These are phyloP conservation scores for Aquilaria sinensis DNA, from an alignment of 345 rosid genomes.

Conservation along the genomic window DNA sequence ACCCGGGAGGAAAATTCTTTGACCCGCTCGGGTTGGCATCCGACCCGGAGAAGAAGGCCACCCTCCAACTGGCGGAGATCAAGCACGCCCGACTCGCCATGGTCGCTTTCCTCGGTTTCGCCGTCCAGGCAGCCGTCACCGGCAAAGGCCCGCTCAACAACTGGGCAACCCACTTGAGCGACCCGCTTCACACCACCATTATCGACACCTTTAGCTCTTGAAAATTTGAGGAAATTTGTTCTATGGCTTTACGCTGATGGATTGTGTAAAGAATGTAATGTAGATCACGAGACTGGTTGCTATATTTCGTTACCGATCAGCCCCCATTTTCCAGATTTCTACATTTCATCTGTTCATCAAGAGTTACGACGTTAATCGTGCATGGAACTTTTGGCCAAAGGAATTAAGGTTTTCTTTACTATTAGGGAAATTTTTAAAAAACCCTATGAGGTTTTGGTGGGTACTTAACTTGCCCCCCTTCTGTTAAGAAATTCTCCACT, in stretches of 20 bases:
- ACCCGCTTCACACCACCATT: slow-evolving; percentile 98
- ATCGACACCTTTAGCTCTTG: slow-evolving; percentile 52
- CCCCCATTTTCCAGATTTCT: too few relatives aligned
- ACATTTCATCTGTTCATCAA: too few relatives aligned
- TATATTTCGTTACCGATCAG: too few relatives aligned
- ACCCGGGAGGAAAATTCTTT: slow-evolving; percentile 82
- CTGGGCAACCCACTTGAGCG: slow-evolving; percentile 98
- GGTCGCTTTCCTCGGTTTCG: slow-evolving; percentile 88
- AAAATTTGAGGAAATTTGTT: too few relatives aligned
- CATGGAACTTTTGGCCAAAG: too few relatives aligned
- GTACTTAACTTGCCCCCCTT: too few relatives aligned
- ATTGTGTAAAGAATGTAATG: neutral
- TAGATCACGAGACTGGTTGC: too few relatives aligned
- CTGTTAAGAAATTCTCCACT: too few relatives aligned
- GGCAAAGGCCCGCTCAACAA: slow-evolving; percentile 97
- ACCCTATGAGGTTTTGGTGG: too few relatives aligned
- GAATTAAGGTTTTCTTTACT: too few relatives aligned
- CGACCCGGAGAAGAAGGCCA: slow-evolving; percentile 88
- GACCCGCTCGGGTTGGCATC: slow-evolving; percentile 85
- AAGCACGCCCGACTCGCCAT: slow-evolving; percentile 98
- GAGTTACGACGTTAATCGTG: too few relatives aligned
- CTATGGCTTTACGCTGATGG: neutral
- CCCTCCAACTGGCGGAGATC: slow-evolving; percentile 92
- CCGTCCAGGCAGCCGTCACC: slow-evolving; percentile 85
- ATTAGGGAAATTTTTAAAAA: too few relatives aligned